These are phyloP conservation scores for Naumovozyma dairenensis DNA, from an alignment of 805 yeast genomes.

Conservation along the genomic window DNA sequence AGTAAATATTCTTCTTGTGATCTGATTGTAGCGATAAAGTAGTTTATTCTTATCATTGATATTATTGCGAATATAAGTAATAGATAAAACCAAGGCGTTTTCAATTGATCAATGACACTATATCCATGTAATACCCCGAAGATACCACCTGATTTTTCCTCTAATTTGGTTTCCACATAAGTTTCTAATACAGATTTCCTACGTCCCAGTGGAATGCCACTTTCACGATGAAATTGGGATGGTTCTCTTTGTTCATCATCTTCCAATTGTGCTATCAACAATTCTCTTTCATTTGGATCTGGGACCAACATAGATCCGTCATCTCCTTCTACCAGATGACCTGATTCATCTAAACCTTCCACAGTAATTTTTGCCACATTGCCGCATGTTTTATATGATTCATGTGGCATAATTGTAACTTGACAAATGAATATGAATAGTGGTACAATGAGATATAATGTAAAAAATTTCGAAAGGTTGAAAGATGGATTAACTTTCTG, in stretches of 20 bases:
- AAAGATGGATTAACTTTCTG: constrained; percentile 26
- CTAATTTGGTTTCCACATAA: constrained; percentile 48
- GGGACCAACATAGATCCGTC: constrained; percentile 36
- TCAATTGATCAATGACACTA: constrained; percentile 39
- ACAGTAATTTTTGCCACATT: constrained; percentile 58
- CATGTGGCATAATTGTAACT: constrained; percentile 66
- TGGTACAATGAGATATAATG: constrained; percentile 63
- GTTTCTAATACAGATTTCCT: constrained; percentile 56
- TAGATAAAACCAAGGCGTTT: constrained; percentile 59
- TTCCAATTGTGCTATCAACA: constrained; percentile 17
- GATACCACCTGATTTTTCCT: constrained; percentile 46
- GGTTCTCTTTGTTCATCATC: constrained; percentile 4
- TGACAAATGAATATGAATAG: constrained; percentile 67
- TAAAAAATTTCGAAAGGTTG: constrained; percentile 51
- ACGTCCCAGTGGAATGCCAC: constrained; percentile 1
- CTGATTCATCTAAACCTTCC: constrained; percentile 66
- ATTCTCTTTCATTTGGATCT: constrained; percentile 33
- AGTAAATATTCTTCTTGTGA: constrained; percentile 73
- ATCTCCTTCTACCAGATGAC: constrained; percentile 35
- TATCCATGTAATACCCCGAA: constrained; percentile 73
- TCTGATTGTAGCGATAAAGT: constrained; percentile 81
- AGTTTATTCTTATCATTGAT: constrained; percentile 87
- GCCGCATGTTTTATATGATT: constrained; percentile 64
- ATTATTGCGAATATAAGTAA: constrained; percentile 74
- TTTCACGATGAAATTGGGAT: constrained; percentile 1